Evolutionary conservation across 2,329 filamentous ascomycete species (phyloP), one percentile per base, ranked within the genome.

Genomic region (Sporothrix phasma): DNA sequence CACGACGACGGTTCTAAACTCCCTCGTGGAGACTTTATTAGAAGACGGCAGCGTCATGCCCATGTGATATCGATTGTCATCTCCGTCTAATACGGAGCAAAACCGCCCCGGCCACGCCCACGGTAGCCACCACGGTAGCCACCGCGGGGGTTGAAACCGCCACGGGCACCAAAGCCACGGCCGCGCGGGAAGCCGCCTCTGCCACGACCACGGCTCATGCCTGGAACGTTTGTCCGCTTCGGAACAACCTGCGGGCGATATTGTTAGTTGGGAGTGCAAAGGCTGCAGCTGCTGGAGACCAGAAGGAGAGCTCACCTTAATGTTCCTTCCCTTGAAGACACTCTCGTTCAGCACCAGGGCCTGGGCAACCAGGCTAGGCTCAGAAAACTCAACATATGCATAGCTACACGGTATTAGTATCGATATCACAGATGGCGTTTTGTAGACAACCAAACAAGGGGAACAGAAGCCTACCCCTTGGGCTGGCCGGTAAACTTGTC

Each of bases 401-500:
- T 99, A 99, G 69, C 92, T 97, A 77, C 5, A 22, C 62, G 69
- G 39, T 47, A 46, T 64, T 34, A 63, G 62, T 24, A 22, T n/a
- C 11, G n/a, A 17, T 10, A 15, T 34, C 34, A n/a, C 11, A 22
- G 11, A 24, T 7, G 5, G 15, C 17, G 17, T 8, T n/a, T n/a
- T n/a, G n/a, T n/a, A n/a, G 17, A 17, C 17, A 5, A 17, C 41
- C 17, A 13, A 39, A 22, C 19, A 24, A 8, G 7, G 5, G 31
- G 15, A 1, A 6, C 4, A 15, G 6, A n/a, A 24, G 72, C 88
- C 76, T 80, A 96, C 92, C 94, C 94, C 81, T 99, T 99, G n/a
- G 94, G 94, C 80, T 97, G 92, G 68, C 94, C 94, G 11, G 92
- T 96, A 74, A 97, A 97, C 80, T 99, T 99, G 79, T 99, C 94